Percentiles rank a stretch among this genome's conserved stretches.
Conservation (phyloP, 1,284 basidiomycete species). For the Cryptococcus floricola region DNA sequence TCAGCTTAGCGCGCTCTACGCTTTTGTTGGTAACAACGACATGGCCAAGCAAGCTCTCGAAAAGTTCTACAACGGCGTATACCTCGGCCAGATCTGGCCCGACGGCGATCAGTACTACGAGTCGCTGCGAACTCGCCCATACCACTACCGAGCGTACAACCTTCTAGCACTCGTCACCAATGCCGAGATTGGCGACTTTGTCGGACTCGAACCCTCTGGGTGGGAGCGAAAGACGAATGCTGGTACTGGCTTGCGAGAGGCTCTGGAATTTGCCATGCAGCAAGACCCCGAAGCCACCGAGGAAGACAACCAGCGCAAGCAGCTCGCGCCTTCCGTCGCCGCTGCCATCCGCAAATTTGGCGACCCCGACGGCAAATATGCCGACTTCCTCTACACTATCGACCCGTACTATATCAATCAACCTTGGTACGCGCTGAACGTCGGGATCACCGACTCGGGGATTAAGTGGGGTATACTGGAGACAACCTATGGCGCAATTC, state of each 20-base stretch:
- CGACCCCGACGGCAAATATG: constrained; percentile 32
- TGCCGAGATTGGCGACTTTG: constrained; percentile 16
- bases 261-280: constrained; percentile 32
- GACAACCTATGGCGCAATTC: background rate
- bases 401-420: constrained; percentile 1
- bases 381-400: constrained; percentile 15
- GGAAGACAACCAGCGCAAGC: constrained; percentile 5
- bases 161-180: constrained; percentile 20
- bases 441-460: background rate
- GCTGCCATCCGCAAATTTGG: constrained; percentile 31
- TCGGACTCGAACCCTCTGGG: constrained; percentile 3
- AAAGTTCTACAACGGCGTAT: constrained; percentile 29
- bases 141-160: constrained; percentile 44
- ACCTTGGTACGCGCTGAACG: background rate
- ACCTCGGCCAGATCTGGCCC: constrained; percentile 28
- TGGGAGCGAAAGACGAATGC: constrained; percentile 21
- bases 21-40: constrained; percentile 27
- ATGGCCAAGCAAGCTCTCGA: constrained; percentile 18
- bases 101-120: constrained; percentile 29
- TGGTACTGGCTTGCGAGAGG: constrained; percentile 29
- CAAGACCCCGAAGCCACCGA: constrained; percentile 5
- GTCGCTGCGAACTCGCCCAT: constrained; percentile 19
- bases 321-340: constrained; percentile 23
- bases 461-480: background rate
- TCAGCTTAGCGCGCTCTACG: constrained; percentile 33